Conservation (phyloP, 2,329 filamentous ascomycete species). For the Aspergillus sp. region DNA sequence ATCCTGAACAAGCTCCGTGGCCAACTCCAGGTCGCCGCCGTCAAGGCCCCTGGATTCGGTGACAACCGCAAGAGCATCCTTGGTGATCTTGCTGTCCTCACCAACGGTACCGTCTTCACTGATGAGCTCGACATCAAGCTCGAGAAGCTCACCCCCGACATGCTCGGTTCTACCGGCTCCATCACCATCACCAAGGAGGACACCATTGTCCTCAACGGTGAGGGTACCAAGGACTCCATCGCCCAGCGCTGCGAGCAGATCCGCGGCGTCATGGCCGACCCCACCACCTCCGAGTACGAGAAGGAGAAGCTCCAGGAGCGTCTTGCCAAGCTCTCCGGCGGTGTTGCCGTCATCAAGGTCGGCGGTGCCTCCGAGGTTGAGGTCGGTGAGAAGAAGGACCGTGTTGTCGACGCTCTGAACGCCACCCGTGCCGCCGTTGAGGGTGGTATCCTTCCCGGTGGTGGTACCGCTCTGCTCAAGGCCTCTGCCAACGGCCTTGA, state of each 20-base stretch:
- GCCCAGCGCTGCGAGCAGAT: conserved; percentile 98
- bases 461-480: conserved; percentile 97
- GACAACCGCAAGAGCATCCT: conserved; percentile 99
- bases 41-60: conserved; percentile 98
- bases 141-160: conserved; percentile 92
- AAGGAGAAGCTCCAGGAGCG: conserved; percentile 99
- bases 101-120: conserved; percentile 95
- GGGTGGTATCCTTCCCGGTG: conserved; percentile 97
- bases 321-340: conserved; percentile 97
- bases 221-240: conserved; percentile 91
- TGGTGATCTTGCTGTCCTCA: conserved; percentile 91
- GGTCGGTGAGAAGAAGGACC: conserved; percentile 99
- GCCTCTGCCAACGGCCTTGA: conserved; percentile 84
- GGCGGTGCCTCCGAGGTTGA: conserved; percentile 97
- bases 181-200: conserved; percentile 99
- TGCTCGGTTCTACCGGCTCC: conserved; percentile 94
- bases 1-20: conserved; percentile 99
- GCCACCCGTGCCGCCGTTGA: conserved; percentile 97
- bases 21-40: conserved; percentile 95
- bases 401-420: conserved; percentile 97
- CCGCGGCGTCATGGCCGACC: conserved; percentile 91
- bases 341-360: conserved; percentile 99
- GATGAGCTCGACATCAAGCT: conserved; percentile 99
- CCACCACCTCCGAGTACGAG: conserved; percentile 96
- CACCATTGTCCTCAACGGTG: conserved; percentile 96